Evolutionary conservation across 495 filamentous ascomycete species (phyloP), one percentile per base, ranked within the genome.

Genomic region (Neurospora intermedia): DNA sequence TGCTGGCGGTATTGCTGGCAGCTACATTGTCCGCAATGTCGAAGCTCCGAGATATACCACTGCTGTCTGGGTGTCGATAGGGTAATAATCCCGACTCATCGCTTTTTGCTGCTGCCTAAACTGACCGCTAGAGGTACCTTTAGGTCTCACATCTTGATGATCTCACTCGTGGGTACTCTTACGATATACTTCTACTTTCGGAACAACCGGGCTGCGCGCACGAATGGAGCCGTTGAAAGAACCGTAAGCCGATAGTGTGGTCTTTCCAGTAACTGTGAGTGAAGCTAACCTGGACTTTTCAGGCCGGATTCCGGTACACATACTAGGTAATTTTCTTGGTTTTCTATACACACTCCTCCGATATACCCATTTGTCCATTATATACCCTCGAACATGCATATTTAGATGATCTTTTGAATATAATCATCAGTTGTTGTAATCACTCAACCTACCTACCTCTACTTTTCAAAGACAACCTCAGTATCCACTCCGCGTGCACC

Each of bases 1-100:
- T 0, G 85, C 91, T 4, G 92, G 92, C 18, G 91, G 91, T 3
- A 91, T 94, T 72, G 91, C 91, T 1, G 92, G 92, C 3, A 91
- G 89, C 76, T 94, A 88, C 79, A 93, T 94, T 72, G 90, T 94
- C 1, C 81, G 89, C 11, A 85, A 87, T 70, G 79, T 84, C 9
- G 91, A 94, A 75, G 91, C 91, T 3, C 91, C 92, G 10, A 77
- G 82, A 74, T 93, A 93, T 78, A 78, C 84, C 39, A 93, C 91
- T 0, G 91, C 91, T 2, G 86, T 93, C 4, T 93, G 90, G 89
- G 86, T 92, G 15, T 91, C 88, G 1, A 90, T 93, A 69, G 89
- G 89, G 81, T 91, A 71, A 35, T 74, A 71, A 27, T 0, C 8
- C 6, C 27, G 6, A 0, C 18, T 69, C 66, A 16, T 39, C 0